Base-by-base conservation (phyloP, 2,329 filamentous ascomycete genomes). In the Helotiales sp. region DNA sequence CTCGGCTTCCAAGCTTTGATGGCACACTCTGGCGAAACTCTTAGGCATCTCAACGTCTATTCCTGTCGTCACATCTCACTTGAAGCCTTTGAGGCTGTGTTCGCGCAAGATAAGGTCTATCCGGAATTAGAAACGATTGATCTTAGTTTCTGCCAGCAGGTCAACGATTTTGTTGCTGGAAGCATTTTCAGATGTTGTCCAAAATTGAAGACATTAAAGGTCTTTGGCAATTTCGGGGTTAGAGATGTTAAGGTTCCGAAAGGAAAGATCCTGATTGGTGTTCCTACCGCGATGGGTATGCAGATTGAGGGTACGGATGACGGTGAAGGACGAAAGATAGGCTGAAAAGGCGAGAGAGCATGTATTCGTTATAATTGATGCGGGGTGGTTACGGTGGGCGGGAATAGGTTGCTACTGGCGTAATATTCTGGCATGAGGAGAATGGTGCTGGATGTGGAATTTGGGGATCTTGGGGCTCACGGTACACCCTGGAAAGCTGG, bases 11-110 rank as follows among this genome's bases (percentile, higher is more conserved):
- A 81, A 63, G 90, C 91, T 0, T 75, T 97, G 42, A 96, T 97
- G 90, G 75, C 77, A 0, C 93, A 97, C 70, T 96, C 92, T 0
- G 90, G 90, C 3, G 70, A 75, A 1, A 78, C 75, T 10, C 74
- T 98, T 1, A 79, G 80, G 58, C 77, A 81, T 38, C 77, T 98
- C 31, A 90, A 96, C 68, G 78, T 97, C n/a, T 84, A 90, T 13
- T 90, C 88, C 0, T 96, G 91, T 69, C 87, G 93, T 2, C 89
- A 96, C 71, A 93, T 98, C 62, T 81, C 84, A 1, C 79, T 81
- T 31, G 75, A 82, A 15, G 85, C 90, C 0, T 92, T 96, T 58
- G 85, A 90, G 61, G 81, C 87, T 9, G 87, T 89, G 0, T 97
- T 98, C 67, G 75, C 77, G 5, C 73, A 75, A 8, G 79, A 79